Conservation (phyloP, 164 flowering plant genomes). For the Magnolia sinica region DNA sequence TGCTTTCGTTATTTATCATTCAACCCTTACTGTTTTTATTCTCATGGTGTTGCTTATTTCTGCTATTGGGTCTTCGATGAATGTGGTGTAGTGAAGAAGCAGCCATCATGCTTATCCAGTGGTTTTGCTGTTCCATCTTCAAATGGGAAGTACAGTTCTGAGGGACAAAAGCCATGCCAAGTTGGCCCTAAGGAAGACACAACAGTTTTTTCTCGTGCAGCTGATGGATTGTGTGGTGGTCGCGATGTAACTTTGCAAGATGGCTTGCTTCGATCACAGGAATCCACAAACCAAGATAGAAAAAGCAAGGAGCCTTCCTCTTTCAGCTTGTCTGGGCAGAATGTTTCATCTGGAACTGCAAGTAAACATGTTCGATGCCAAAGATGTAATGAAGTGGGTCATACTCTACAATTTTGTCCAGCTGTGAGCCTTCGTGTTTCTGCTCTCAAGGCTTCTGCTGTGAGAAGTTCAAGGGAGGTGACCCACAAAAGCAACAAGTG, state of each 20-base stretch:
- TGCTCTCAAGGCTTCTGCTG: slow-evolving; percentile 31
- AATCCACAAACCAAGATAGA: slow-evolving; percentile 31
- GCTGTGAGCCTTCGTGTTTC: slow-evolving; percentile 26
- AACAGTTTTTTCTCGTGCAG: slow-evolving; percentile 20
- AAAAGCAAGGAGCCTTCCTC: slow-evolving; percentile 19
- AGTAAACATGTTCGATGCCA: slow-evolving; percentile 31
- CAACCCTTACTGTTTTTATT: neutral
- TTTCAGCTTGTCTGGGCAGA: slow-evolving; percentile 12
- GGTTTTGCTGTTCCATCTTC: slow-evolving; percentile 23
- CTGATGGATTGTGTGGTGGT: slow-evolving; percentile 25
- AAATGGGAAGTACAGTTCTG: neutral
- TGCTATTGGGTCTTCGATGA: slow-evolving; percentile 7
- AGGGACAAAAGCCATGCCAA: slow-evolving; percentile 34
- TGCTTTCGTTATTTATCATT: neutral
- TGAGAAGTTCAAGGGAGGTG: slow-evolving; percentile 42
- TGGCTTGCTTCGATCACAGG: slow-evolving; percentile 33
- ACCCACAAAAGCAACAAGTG: slow-evolving; percentile 36
- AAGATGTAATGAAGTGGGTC: slow-evolving; percentile 48
- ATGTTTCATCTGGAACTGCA: slow-evolving; percentile 20
- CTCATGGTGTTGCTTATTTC: slow-evolving; percentile 6
- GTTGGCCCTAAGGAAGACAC: slow-evolving; percentile 39
- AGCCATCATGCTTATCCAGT: slow-evolving; percentile 13
- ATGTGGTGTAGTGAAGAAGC: slow-evolving; percentile 30
- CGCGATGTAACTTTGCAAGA: slow-evolving; percentile 28
- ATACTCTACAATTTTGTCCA: slow-evolving; percentile 40